Evolutionary conservation across 192 early-diverging fungal genomes (phyloP).

Genomic region (Coemansia sp.): DNA sequence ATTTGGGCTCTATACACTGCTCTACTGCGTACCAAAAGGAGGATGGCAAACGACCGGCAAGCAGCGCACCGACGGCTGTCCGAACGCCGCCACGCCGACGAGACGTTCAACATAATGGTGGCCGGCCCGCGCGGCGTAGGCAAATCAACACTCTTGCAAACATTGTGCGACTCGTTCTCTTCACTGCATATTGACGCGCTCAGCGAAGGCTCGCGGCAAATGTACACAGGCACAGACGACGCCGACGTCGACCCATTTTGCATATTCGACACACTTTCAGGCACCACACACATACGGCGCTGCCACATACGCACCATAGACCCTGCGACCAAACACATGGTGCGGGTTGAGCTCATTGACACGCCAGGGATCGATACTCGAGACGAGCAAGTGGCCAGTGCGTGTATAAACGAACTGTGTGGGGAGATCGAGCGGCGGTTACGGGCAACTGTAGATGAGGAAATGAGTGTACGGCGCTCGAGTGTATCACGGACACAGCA

Average conservation of each 20-base stretch:
- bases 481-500: constrained; percentile 12
- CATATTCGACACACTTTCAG: constrained; percentile 45
- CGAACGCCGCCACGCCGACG: constrained; percentile 22
- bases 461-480: constrained; percentile 24
- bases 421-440: constrained; percentile 41
- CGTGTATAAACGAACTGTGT: constrained; percentile 21
- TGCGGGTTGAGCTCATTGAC: constrained; percentile 45
- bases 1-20: too few relatives aligned
- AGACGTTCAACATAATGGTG: constrained; percentile 48
- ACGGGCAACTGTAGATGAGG: constrained; percentile 34
- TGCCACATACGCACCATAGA: constrained; percentile 23
- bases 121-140: constrained; percentile 59
- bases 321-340: constrained; percentile 2
- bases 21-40: background rate
- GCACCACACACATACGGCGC: constrained; percentile 24
- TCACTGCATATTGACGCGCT: constrained; percentile 27
- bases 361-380: constrained; percentile 44
- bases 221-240: constrained; percentile 15
- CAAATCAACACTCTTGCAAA: constrained; percentile 75
- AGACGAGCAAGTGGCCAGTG: constrained; percentile 6
- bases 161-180: constrained; percentile 60
- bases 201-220: constrained; percentile 19
- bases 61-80: constrained; percentile 28
- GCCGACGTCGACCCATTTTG: constrained; percentile 49
- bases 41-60: background rate